Conservation (phyloP, 352 stramenopile genomes). For the Halophytophthora batemanensis region DNA sequence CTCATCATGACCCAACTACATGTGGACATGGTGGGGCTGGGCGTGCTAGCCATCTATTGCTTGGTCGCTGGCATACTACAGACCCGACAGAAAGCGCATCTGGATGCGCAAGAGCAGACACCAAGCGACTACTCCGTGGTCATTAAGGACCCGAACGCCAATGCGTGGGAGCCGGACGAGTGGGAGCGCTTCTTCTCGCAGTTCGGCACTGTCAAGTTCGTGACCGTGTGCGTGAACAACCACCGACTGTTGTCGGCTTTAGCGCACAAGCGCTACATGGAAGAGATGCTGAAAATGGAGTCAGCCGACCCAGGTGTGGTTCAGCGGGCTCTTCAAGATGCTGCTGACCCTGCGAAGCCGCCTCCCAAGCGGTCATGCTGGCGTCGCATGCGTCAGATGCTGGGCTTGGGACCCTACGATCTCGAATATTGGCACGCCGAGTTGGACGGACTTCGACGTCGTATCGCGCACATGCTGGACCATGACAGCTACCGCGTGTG, state of each 20-base stretch:
- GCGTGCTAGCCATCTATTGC: slow-evolving; percentile 45
- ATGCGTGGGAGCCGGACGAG: slow-evolving; percentile 64
- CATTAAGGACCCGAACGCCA: slow-evolving; percentile 65
- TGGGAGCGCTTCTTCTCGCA: slow-evolving; percentile 65
- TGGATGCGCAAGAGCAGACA: slow-evolving; percentile 65
- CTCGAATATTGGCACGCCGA: slow-evolving; percentile 57
- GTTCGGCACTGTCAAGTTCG: slow-evolving; percentile 69
- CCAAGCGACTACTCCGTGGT: slow-evolving; percentile 69
- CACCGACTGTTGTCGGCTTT: slow-evolving; percentile 51
- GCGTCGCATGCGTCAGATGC: slow-evolving; percentile 33
- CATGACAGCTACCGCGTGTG: slow-evolving; percentile 53
- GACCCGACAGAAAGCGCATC: slow-evolving; percentile 34
- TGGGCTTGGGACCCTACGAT: slow-evolving; percentile 42
- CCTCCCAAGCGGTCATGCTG: slow-evolving; percentile 17
- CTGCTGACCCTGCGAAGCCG: slow-evolving; percentile 23
- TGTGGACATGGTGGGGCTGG: slow-evolving; percentile 55
- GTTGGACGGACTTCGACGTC: slow-evolving; percentile 42
- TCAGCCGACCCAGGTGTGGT: slow-evolving; percentile 32
- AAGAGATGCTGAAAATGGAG: slow-evolving; percentile 71
- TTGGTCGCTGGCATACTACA: slow-evolving; percentile 39
- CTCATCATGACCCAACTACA: slow-evolving; percentile 49
- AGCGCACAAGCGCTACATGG: slow-evolving; percentile 60
- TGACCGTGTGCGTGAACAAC: slow-evolving; percentile 69
- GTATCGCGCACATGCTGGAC: slow-evolving; percentile 31
- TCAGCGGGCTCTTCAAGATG: slow-evolving; percentile 32